Conservation (phyloP, 2,329 filamentous ascomycete genomes). For the Colletotrichum limetticola region DNA sequence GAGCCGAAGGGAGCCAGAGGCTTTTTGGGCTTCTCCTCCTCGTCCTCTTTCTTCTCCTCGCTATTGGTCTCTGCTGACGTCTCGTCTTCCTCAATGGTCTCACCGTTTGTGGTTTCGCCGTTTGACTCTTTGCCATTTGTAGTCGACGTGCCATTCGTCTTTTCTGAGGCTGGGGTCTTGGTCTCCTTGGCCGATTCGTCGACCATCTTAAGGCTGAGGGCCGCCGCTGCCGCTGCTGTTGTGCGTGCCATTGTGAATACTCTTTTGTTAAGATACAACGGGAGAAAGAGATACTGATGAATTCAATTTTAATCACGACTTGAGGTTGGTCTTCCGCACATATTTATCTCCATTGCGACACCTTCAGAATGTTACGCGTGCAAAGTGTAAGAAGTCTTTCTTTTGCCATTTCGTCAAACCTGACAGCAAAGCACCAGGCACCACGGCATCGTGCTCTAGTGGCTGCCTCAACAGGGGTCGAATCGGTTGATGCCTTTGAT, state of each 20-base stretch:
- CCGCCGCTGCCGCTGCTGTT: constrained; percentile 7
- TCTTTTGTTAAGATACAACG: neutral
- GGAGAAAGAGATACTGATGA: neutral
- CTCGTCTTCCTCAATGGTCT: constrained; percentile 15
- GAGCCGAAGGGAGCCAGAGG: constrained; percentile 44
- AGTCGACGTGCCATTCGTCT: neutral
- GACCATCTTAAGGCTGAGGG: constrained; percentile 7
- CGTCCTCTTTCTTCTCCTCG: constrained; percentile 18
- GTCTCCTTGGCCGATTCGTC: neutral
- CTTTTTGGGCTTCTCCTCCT: constrained; percentile 39
- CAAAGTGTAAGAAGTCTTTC: neutral
- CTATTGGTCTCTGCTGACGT: constrained; percentile 37
- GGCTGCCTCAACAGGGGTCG: constrained; percentile 8
- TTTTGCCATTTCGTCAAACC: neutral
- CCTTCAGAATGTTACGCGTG: too few relatives aligned
- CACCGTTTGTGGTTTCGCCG: neutral
- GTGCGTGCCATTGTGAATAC: constrained; percentile 18
- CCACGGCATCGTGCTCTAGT: neutral
- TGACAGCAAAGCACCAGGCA: neutral
- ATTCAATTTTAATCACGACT: neutral
- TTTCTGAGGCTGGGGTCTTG: neutral
- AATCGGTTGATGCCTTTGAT: neutral
- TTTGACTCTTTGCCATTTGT: neutral
- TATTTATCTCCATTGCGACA: constrained; percentile 1
- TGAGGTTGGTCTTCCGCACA: neutral